Base-by-base conservation (phyloP, 805 yeast genomes). In the Candida peoriensis region DNA sequence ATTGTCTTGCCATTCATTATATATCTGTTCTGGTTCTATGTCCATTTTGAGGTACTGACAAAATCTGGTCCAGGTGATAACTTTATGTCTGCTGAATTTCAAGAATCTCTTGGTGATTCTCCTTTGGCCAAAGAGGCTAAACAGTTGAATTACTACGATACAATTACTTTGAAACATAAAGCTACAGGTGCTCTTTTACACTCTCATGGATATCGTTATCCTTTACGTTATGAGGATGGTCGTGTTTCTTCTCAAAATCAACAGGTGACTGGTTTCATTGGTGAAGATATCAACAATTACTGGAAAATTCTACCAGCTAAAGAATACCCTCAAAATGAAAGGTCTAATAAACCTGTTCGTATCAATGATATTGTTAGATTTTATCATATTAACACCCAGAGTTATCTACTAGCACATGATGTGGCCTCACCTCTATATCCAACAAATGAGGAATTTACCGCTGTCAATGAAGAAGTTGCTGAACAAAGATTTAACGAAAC, bases 31-130 rank as follows among this genome's bases (percentile, higher is more conserved):
- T 88, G 97, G 95, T 93, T 90, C 64, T 87, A 80, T 64, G 69
- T 89, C 35, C 99, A 93, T 62, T 93, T 93, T 62, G 72, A 76
- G 20, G 73, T 93, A 18, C 72, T 93, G 52, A 72, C 63, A 48
- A 80, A 74, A 47, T 89, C 97, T 2, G 99, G 99, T 20, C 93
- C 97, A 5, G 99, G 99, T 42, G 97, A 93, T 57, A 70, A 72
- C 3, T 88, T 90, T 58, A 93, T 93, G 98, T 76, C 93, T n/a
- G 71, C 93, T 6, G 89, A 82, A 40, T 93, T 93, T 71, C 97
- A 93, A 64, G 96, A 87, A 53, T 81, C 96, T 22, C 70, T 93
- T 34, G 80, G 77, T 24, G 98, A 93, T 55, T 84, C 89, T 33
- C 78, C 84, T 17, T 57, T 84, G 50, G 84, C 90, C 11, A 72